Conservation (phyloP, 78 protist species). For the Dictyostelium purpureum region DNA sequence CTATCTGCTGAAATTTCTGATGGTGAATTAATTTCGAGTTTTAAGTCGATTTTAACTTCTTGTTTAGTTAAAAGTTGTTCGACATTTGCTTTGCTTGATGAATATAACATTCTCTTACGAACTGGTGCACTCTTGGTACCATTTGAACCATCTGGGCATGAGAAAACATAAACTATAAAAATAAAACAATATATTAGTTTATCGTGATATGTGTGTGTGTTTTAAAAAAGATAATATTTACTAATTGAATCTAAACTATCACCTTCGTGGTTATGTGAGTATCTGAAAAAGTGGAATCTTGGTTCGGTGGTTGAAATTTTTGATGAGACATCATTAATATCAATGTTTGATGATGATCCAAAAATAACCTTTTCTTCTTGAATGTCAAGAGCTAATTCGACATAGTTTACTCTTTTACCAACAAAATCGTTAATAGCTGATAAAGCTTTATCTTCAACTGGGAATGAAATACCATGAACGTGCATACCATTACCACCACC, state of each 20-base stretch:
- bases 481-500: slow-evolving; percentile 70
- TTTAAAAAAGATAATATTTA: not conserved
- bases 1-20: slow-evolving; percentile 27
- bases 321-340: not conserved
- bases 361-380: slow-evolving; percentile 62
- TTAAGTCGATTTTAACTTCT: slow-evolving; percentile 50
- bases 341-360: not conserved
- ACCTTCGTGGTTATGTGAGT: slow-evolving; percentile 75
- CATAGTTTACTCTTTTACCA: slow-evolving; percentile 25
- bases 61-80: slow-evolving; percentile 26
- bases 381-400: slow-evolving; percentile 42
- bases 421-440: slow-evolving; percentile 48
- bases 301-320: slow-evolving; percentile 49
- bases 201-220: not conserved
- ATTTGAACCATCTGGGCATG: slow-evolving; percentile 86
- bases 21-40: slow-evolving; percentile 70
- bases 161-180: slow-evolving; percentile 58
- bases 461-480: slow-evolving; percentile 85
- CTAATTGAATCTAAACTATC: slow-evolving; percentile 22
- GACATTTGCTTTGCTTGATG: slow-evolving; percentile 78
- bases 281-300: slow-evolving; percentile 83
- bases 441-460: slow-evolving; percentile 60
- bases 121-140: slow-evolving; percentile 82
- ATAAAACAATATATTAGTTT: not conserved
- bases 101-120: slow-evolving; percentile 71